Percentiles rank a stretch among this genome's conserved stretches.
Evolutionary conservation across 2,329 filamentous ascomycete species (phyloP).

Genomic region (Thelonectria discophora): DNA sequence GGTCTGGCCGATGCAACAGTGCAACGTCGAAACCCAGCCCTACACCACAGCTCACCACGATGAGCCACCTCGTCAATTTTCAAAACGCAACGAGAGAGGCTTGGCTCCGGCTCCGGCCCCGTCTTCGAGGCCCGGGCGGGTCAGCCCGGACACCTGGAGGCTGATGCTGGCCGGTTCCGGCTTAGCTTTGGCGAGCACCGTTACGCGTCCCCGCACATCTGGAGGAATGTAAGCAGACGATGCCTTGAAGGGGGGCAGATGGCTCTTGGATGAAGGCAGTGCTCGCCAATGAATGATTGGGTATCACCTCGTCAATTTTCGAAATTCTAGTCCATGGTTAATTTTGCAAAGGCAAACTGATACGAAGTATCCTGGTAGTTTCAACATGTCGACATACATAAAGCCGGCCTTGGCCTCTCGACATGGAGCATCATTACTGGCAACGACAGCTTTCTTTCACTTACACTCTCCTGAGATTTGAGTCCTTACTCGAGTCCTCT

Average conservation of each 20-base stretch:
- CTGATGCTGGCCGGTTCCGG: conserved; percentile 14
- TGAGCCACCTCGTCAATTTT: neutral
- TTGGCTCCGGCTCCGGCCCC: neutral
- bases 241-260: neutral
- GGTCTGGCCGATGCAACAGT: neutral
- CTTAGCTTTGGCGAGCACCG: conserved; percentile 27
- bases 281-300: conserved; percentile 15
- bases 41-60: neutral
- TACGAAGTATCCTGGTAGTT: neutral
- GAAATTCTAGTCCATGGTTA: neutral
- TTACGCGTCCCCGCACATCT: conserved; percentile 2
- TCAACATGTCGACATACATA: conserved; percentile 18
- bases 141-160: conserved; percentile 6
- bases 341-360: conserved; percentile 1
- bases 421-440: conserved; percentile 3
- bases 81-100: conserved; percentile 4
- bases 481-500: neutral
- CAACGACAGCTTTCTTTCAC: neutral
- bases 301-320: conserved; percentile 13
- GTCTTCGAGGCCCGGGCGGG: neutral
- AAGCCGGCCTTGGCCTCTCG: conserved; percentile 4
- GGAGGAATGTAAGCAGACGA: conserved; percentile 10
- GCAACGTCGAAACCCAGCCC: neutral
- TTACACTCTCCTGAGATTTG: neutral
- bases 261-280: conserved; percentile 8